Conservation (phyloP, 2,329 filamentous ascomycete genomes). For the Fusarium tjaetaba region DNA sequence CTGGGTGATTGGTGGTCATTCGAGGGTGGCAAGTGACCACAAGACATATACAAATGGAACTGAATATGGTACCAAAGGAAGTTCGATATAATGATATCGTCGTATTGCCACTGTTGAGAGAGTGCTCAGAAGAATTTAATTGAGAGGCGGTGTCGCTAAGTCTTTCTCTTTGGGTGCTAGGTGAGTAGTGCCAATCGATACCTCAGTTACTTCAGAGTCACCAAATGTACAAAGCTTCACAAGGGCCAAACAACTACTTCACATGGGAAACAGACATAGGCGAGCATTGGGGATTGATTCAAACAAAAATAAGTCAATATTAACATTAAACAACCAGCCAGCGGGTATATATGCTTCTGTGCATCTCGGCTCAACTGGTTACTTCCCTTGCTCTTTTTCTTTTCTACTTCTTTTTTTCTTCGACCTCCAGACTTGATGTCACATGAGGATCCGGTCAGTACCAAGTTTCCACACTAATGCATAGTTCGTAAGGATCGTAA, state of each 20-base stretch:
- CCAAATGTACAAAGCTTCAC: neutral
- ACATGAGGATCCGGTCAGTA: constrained; percentile 26
- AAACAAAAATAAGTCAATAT: constrained; percentile 42
- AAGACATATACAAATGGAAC: neutral
- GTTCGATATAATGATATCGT: neutral
- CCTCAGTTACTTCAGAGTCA: neutral
- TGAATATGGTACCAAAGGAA: neutral
- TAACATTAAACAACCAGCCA: constrained; percentile 50
- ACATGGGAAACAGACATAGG: neutral
- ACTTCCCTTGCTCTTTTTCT: constrained; percentile 38
- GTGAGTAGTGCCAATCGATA: too few species aligned
- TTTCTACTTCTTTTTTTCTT: constrained; percentile 34
- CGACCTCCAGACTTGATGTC: constrained; percentile 28
- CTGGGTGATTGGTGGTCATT: neutral
- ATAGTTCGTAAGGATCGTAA: constrained; percentile 67
- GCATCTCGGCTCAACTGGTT: constrained; percentile 42
- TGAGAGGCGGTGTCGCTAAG: neutral
- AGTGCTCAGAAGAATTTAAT: neutral
- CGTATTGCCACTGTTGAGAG: neutral
- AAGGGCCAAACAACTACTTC: neutral
- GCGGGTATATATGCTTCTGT: constrained; percentile 47
- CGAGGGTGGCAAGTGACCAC: neutral
- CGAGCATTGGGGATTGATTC: constrained; percentile 27
- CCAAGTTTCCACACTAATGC: constrained; percentile 44
- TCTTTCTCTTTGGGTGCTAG: neutral